Evolutionary conservation across 2,329 filamentous ascomycete species (phyloP), one percentile per base, ranked within the genome.

Genomic region (Geoglossum cookeanum): DNA sequence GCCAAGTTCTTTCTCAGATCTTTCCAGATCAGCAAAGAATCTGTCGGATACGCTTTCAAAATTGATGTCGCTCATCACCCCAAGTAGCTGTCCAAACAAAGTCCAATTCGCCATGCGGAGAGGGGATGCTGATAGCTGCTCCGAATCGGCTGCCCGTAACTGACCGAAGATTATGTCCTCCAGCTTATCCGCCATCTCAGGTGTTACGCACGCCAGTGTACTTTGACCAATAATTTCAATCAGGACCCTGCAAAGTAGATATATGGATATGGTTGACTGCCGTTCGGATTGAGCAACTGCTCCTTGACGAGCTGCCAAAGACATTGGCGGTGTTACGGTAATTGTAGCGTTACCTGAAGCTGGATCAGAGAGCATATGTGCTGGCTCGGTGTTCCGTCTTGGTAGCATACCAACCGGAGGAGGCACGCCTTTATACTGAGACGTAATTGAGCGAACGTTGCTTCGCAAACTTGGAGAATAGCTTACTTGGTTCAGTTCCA

Each of bases 121-220:
- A 0, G 87, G 83, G 0, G 89, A 95, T 7, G 83, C 75, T 60
- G 81, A 74, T 3, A 91, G 73, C 64, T 90, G 82, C 6, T 95
- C 88, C 0, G 86, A 82, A 60, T 97, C 90, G 6, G 89, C 85
- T 51, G 84, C 85, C 65, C 90, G 94, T 8, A 98, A 76, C 68
- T 97, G 92, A n/a, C 84, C 84, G 68, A 97, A 98, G 57, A 98
- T 95, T 59, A 98, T 94, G 61, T 84, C 87, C 67, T 97, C 91
- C 3, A 98, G 75, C 63, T 94, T 91, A 60, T 92, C 87, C 59
- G 94, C 90, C 81, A 96, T 94, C 63, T 96, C 91, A 1, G 81
- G 75, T 4, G 87, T 94, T 62, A 98, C 87, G 22, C 81, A 85
- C 37, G 81, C 77, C 49, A 97, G 72, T 32, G 78, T 90, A 64